A percentile compares a stretch with the other conserved stretches of the same genome.
These are phyloP conservation scores for Phytophthora vignae DNA, from an alignment of 352 stramenopile genomes.

Conservation along the genomic window DNA sequence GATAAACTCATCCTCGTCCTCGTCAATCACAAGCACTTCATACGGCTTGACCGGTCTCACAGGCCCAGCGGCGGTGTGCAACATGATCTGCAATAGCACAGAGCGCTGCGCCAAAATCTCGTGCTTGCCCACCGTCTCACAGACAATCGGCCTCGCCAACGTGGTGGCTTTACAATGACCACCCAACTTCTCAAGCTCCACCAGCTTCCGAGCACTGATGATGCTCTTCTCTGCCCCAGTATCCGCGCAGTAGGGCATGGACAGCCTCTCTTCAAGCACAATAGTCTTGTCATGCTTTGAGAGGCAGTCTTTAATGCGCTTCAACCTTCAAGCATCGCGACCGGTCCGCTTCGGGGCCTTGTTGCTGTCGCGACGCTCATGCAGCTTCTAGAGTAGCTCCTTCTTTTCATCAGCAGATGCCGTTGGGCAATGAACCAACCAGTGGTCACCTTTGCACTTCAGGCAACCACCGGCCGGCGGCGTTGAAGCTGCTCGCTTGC, in stretches of 20 bases:
- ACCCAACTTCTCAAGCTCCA: constrained; percentile 17
- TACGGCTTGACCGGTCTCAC: constrained; percentile 11
- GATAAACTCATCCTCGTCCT: constrained; percentile 21
- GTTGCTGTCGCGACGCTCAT: constrained; percentile 13
- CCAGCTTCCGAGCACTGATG: constrained; percentile 26
- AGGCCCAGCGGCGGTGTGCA: constrained; percentile 10
- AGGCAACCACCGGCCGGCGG: constrained; percentile 10
- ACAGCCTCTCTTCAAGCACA: constrained; percentile 22
- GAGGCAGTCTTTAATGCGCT: constrained; percentile 26
- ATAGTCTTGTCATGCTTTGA: constrained; percentile 19
- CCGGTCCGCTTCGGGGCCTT: background rate
- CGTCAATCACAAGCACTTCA: constrained; percentile 15
- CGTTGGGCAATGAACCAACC: constrained; percentile 6
- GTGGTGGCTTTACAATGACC: constrained; percentile 13
- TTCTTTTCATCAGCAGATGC: constrained; percentile 23
- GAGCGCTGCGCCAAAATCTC: background rate
- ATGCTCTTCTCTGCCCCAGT: constrained; percentile 24
- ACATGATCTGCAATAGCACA: constrained; percentile 9
- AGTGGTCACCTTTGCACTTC: constrained; percentile 23
- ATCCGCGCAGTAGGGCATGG: constrained; percentile 27
- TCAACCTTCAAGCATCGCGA: constrained; percentile 18
- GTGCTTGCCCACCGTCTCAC: constrained; percentile 15
- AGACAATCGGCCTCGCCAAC: constrained; percentile 7
- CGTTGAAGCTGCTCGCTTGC: background rate
- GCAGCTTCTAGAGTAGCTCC: constrained; percentile 7